phyloP scores from a whole-genome alignment of 495 filamentous ascomycete genomes.

The Podospora anserina region DNA sequence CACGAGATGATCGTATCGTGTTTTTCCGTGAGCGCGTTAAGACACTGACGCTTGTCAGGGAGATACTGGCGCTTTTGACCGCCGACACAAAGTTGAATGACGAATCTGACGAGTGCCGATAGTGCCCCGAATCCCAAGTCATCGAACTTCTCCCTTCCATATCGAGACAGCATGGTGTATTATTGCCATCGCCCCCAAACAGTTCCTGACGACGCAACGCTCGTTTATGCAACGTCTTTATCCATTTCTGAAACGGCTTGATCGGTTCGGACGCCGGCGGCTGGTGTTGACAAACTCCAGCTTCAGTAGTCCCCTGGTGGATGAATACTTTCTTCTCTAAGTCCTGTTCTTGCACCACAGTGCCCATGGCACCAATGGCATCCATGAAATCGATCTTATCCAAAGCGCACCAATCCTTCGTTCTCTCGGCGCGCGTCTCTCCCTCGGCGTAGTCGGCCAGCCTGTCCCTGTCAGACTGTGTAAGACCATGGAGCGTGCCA shows the following conservation, averaged over 20 bases:
- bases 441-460: neutral
- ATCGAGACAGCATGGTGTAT: slow-evolving; percentile 44
- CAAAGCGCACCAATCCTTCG: slow-evolving; percentile 37
- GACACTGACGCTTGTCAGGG: slow-evolving; percentile 65
- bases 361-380: slow-evolving; percentile 30
- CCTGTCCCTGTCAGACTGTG: neutral
- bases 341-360: slow-evolving; percentile 27
- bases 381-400: slow-evolving; percentile 42
- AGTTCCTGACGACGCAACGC: slow-evolving; percentile 40
- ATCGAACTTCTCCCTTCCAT: slow-evolving; percentile 24
- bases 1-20: slow-evolving; percentile 51
- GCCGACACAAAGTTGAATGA: slow-evolving; percentile 71
- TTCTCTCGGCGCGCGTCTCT: neutral
- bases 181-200: slow-evolving; percentile 24
- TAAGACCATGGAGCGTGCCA: neutral
- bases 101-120: slow-evolving; percentile 59
- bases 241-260: slow-evolving; percentile 56
- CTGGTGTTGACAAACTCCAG: slow-evolving; percentile 18
- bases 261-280: slow-evolving; percentile 16
- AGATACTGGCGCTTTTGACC: slow-evolving; percentile 73
- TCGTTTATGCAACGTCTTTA: slow-evolving; percentile 53
- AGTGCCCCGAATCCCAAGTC: slow-evolving; percentile 30
- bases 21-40: slow-evolving; percentile 55
- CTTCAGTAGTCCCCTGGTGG: slow-evolving; percentile 16
- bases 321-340: slow-evolving; percentile 29